phyloP scores from a whole-genome alignment of 805 yeast species.

The Pichia paraexigua region DNA sequence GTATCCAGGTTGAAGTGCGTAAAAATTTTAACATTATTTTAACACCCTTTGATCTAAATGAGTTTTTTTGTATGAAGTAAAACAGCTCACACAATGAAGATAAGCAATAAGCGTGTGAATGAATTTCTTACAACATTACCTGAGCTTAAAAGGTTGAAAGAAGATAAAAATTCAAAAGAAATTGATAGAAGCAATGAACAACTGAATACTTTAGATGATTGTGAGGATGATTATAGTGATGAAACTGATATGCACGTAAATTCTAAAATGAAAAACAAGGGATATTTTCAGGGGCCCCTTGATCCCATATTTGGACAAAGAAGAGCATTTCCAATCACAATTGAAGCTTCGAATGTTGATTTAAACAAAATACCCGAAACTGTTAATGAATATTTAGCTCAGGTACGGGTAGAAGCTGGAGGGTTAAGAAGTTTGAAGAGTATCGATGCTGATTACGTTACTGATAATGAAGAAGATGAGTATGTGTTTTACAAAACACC shows the following conservation, averaged over 20 bases:
- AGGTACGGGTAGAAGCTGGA: constrained; percentile 27
- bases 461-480: constrained; percentile 6
- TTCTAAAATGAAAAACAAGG: background rate
- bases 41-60: background rate
- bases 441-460: background rate
- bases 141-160: background rate
- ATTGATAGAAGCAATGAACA: background rate
- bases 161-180: background rate
- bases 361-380: constrained; percentile 14
- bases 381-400: constrained; percentile 27
- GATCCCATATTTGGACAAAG: constrained; percentile 31
- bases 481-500: constrained; percentile 2
- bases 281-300: constrained; percentile 25
- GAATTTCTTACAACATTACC: constrained; percentile 3
- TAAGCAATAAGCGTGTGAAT: background rate
- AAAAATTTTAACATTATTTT: background rate
- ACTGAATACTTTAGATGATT: too few species aligned
- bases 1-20: background rate
- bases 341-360: constrained; percentile 17
- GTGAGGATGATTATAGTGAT: background rate
- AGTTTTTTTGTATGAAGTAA: too few species aligned
- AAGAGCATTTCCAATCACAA: constrained; percentile 27
- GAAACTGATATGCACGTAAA: too few species aligned
- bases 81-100: background rate
- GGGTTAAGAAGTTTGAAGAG: constrained; percentile 2